These are phyloP conservation scores for Dactylellina leptospora DNA, from an alignment of 2,329 filamentous ascomycete genomes.

Conservation along the genomic window DNA sequence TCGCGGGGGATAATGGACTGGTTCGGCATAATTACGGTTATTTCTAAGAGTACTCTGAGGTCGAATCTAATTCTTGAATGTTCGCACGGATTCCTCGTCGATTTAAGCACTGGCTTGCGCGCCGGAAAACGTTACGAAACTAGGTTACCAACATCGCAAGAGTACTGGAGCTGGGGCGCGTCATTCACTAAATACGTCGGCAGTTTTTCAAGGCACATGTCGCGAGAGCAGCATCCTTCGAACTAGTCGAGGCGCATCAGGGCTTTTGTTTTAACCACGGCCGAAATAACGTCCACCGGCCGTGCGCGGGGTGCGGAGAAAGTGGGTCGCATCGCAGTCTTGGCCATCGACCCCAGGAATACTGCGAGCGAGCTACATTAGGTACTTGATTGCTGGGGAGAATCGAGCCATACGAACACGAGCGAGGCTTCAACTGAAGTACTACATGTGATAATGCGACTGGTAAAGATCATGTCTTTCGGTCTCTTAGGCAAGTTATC, in stretches of 20 bases:
- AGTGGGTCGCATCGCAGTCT: slow-evolving; percentile 29
- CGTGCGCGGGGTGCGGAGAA: slow-evolving; percentile 23
- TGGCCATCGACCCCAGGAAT: slow-evolving; percentile 13
- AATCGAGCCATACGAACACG: slow-evolving; percentile 10
- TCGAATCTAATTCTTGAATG: neutral
- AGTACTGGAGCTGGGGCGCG: slow-evolving; percentile 24
- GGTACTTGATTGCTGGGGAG: slow-evolving; percentile 21
- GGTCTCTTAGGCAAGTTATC: too few species aligned
- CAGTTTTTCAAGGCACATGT: slow-evolving; percentile 44
- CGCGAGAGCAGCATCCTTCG: too few species aligned
- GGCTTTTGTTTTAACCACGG: slow-evolving; percentile 46
- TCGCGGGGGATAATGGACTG: slow-evolving; percentile 49
- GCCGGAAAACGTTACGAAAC: too few species aligned
- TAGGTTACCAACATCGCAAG: neutral
- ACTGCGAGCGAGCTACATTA: neutral
- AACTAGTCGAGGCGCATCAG: slow-evolving; percentile 2
- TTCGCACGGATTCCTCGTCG: too few species aligned
- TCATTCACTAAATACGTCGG: slow-evolving; percentile 34
- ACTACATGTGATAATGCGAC: slow-evolving; percentile 27
- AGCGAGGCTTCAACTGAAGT: neutral
- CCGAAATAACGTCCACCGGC: slow-evolving; percentile 30
- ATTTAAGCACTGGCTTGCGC: too few species aligned
- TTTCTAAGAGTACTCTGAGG: neutral
- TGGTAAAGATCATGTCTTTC: too few species aligned
- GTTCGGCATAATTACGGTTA: slow-evolving; percentile 30